These are phyloP conservation scores for Macroventuria anomochaeta DNA, from an alignment of 2,329 filamentous ascomycete species.

Conservation along the genomic window DNA sequence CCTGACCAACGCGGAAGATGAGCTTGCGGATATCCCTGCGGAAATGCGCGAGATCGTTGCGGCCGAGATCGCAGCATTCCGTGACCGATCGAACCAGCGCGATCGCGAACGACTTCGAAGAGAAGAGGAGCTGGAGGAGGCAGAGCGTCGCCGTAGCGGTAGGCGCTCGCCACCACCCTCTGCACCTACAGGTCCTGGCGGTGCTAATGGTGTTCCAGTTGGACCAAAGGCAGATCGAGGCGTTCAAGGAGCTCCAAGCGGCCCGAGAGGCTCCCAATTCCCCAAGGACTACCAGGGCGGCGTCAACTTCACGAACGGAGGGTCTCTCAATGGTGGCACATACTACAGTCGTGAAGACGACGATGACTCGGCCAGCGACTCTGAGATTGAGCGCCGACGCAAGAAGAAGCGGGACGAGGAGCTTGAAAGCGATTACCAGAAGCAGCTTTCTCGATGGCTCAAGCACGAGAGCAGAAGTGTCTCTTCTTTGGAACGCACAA, in stretches of 20 bases:
- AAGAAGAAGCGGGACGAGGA: slow-evolving; percentile 75
- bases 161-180: slow-evolving; percentile 72
- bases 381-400: slow-evolving; percentile 78
- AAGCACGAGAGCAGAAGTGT: slow-evolving; percentile 86
- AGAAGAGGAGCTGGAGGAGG: slow-evolving; percentile 91
- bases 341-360: slow-evolving; percentile 74
- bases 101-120: slow-evolving; percentile 85
- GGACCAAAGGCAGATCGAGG: slow-evolving; percentile 70
- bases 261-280: slow-evolving; percentile 70
- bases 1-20: slow-evolving; percentile 76
- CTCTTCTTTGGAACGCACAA: slow-evolving; percentile 84
- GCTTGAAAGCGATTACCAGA: slow-evolving; percentile 78
- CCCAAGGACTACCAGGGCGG: slow-evolving; percentile 77
- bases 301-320: slow-evolving; percentile 82
- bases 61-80: slow-evolving; percentile 90
- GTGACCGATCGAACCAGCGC: slow-evolving; percentile 85
- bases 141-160: slow-evolving; percentile 75
- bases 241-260: slow-evolving; percentile 76
- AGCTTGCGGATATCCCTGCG: slow-evolving; percentile 90
- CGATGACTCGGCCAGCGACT: slow-evolving; percentile 85
- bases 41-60: slow-evolving; percentile 97
- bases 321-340: slow-evolving; percentile 65
- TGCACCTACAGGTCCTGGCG: slow-evolving; percentile 66
- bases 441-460: slow-evolving; percentile 88
- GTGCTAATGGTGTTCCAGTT: slow-evolving; percentile 76